Conservation (phyloP, 2,329 filamentous ascomycete genomes). For the Cladosporium sp. region DNA sequence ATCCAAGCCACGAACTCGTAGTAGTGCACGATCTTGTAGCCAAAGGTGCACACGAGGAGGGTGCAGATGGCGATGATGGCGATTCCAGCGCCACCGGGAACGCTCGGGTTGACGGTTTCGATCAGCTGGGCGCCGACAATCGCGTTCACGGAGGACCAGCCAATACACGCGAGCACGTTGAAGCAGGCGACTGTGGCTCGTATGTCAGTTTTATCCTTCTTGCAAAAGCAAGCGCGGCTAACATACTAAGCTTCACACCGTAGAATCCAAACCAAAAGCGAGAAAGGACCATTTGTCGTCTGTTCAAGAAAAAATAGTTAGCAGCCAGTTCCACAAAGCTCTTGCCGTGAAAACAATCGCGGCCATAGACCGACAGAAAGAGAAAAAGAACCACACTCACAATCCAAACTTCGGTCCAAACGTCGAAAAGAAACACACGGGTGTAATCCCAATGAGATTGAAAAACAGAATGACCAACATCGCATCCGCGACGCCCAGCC, state of each 20-base stretch:
- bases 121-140: constrained; percentile 82
- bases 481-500: constrained; percentile 71
- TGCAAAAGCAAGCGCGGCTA: constrained; percentile 17
- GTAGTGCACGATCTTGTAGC: constrained; percentile 72
- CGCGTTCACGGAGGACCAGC: constrained; percentile 75
- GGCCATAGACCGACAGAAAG: background rate
- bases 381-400: constrained; percentile 4
- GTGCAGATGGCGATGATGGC: constrained; percentile 70
- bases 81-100: constrained; percentile 74
- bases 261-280: constrained; percentile 69
- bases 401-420: constrained; percentile 74
- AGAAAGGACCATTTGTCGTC: constrained; percentile 75
- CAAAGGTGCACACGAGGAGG: constrained; percentile 69
- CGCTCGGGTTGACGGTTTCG: constrained; percentile 67
- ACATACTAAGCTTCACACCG: constrained; percentile 45
- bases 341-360: background rate
- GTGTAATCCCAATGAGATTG: constrained; percentile 70
- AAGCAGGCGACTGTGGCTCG: constrained; percentile 61
- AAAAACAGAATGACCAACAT: constrained; percentile 72
- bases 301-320: constrained; percentile 4
- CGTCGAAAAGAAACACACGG: constrained; percentile 76
- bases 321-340: background rate
- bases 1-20: constrained; percentile 79
- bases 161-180: constrained; percentile 70
- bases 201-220: constrained; percentile 19